Conservation (phyloP, 805 yeast species). For the Metschnikowia henanensis region DNA sequence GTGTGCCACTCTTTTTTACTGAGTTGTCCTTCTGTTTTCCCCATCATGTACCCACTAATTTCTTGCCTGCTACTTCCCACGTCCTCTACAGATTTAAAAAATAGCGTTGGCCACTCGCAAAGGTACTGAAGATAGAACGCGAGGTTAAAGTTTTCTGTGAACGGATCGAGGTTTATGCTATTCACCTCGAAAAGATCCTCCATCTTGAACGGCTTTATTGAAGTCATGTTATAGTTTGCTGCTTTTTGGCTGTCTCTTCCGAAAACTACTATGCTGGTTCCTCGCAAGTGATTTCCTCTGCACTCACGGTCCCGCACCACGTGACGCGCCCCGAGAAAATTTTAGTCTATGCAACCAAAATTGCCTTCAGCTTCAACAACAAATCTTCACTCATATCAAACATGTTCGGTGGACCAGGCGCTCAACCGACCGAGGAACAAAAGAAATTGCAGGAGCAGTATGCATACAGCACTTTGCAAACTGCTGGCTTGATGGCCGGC, state of each 20-base stretch:
- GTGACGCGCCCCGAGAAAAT: constrained; percentile 10
- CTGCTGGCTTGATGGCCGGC: constrained; percentile 63
- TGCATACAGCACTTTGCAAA: constrained; percentile 56
- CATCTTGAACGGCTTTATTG: constrained; percentile 84
- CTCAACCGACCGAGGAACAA: constrained; percentile 58
- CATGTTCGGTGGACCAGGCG: constrained; percentile 52
- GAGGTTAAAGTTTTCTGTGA: constrained; percentile 89
- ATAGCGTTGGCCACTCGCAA: constrained; percentile 82
- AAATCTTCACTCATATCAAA: background rate
- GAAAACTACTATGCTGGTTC: too few species aligned
- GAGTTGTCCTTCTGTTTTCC: constrained; percentile 85
- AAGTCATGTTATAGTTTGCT: too few species aligned
- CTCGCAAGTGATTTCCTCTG: too few species aligned
- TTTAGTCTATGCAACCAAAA: background rate
- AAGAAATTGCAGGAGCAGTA: constrained; percentile 64
- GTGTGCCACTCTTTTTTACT: constrained; percentile 85
- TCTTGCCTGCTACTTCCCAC: constrained; percentile 12
- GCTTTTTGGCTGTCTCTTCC: too few species aligned
- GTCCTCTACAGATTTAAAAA: constrained; percentile 67
- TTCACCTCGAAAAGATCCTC: constrained; percentile 76
- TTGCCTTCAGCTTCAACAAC: background rate
- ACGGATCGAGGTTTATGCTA: constrained; percentile 78
- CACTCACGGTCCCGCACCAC: too few species aligned
- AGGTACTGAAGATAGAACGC: constrained; percentile 84
- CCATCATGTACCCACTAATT: constrained; percentile 83